Evolutionary conservation across 768 basidiomycete species (phyloP).

Genomic region (Wakefieldia striispora): DNA sequence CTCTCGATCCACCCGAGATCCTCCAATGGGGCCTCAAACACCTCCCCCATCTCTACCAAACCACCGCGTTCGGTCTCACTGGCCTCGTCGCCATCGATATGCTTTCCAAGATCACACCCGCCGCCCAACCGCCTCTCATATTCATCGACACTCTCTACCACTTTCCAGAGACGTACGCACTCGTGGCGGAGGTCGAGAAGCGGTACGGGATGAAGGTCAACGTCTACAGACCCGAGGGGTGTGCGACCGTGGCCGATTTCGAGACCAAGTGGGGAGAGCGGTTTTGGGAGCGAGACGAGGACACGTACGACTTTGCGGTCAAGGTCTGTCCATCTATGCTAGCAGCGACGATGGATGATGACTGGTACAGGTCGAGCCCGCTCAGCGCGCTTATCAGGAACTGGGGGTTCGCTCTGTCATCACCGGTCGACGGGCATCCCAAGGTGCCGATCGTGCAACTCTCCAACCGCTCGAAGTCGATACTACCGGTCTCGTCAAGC

Average conservation of each 20-base stretch:
- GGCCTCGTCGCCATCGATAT: slow-evolving; percentile 94
- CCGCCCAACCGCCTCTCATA: slow-evolving; percentile 72
- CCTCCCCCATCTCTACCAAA: slow-evolving; percentile 82
- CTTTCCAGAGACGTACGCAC: slow-evolving; percentile 88
- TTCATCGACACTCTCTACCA: slow-evolving; percentile 98
- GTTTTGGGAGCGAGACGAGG: slow-evolving; percentile 88
- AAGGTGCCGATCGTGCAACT: slow-evolving; percentile 84
- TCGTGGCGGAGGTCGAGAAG: slow-evolving; percentile 77
- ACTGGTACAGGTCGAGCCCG: slow-evolving; percentile 81
- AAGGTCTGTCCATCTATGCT: slow-evolving; percentile 54
- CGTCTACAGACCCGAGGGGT: slow-evolving; percentile 77
- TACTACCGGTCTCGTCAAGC: slow-evolving; percentile 83
- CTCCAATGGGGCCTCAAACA: slow-evolving; percentile 81
- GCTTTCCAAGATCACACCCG: slow-evolving; percentile 77
- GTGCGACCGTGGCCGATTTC: slow-evolving; percentile 67
- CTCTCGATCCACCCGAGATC: slow-evolving; percentile 79
- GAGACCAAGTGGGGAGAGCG: slow-evolving; percentile 74
- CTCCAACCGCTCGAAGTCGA: slow-evolving; percentile 90
- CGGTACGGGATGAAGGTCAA: slow-evolving; percentile 72
- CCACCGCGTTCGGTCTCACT: slow-evolving; percentile 95
- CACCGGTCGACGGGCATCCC: slow-evolving; percentile 91
- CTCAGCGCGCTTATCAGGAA: slow-evolving; percentile 78
- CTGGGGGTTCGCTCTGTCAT: slow-evolving; percentile 83
- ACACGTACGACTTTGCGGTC: slow-evolving; percentile 85
- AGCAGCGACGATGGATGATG: not conserved